Conservation (phyloP, 1,139 yeast species). For the Blastobotrys proliferans region DNA sequence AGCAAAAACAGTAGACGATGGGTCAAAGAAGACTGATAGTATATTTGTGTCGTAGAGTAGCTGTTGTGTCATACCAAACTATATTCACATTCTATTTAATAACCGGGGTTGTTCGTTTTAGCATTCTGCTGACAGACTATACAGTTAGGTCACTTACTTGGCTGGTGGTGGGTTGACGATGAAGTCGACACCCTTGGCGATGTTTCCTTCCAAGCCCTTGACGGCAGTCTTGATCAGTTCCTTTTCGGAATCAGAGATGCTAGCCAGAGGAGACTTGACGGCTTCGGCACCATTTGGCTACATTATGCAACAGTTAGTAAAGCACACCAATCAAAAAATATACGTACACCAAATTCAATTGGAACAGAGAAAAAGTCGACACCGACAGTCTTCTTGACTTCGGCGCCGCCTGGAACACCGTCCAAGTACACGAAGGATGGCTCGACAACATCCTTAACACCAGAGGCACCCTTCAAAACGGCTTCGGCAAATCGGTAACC, state of each 20-base stretch:
- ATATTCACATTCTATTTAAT: too few species aligned
- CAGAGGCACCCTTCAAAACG: conserved; percentile 58
- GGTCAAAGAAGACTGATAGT: too few species aligned
- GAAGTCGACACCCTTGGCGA: conserved; percentile 66
- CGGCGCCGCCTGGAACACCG: conserved; percentile 39
- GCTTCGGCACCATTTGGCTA: conserved; percentile 71
- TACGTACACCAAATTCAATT: conserved; percentile 58
- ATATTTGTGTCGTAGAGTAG: too few species aligned
- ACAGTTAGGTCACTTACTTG: conserved; percentile 15
- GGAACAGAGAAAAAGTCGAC: conserved; percentile 90
- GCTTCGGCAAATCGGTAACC: conserved; percentile 93
- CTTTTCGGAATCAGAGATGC: conserved; percentile 34
- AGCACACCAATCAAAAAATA: conserved; percentile 8
- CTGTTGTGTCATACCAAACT: too few species aligned
- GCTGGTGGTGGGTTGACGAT: conserved; percentile 22
- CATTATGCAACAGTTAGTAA: conserved; percentile 12
- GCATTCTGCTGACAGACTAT: too few species aligned
- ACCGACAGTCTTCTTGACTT: conserved; percentile 41
- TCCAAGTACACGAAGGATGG: conserved; percentile 54
- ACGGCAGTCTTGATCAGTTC: conserved; percentile 74
- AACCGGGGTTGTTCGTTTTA: too few species aligned
- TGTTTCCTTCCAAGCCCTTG: conserved; percentile 68
- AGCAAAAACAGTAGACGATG: too few species aligned
- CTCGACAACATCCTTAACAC: conserved; percentile 68
- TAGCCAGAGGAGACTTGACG: conserved; percentile 43